phyloP scores from a whole-genome alignment of 495 filamentous ascomycete genomes.

The Lepidopterella palustris region DNA sequence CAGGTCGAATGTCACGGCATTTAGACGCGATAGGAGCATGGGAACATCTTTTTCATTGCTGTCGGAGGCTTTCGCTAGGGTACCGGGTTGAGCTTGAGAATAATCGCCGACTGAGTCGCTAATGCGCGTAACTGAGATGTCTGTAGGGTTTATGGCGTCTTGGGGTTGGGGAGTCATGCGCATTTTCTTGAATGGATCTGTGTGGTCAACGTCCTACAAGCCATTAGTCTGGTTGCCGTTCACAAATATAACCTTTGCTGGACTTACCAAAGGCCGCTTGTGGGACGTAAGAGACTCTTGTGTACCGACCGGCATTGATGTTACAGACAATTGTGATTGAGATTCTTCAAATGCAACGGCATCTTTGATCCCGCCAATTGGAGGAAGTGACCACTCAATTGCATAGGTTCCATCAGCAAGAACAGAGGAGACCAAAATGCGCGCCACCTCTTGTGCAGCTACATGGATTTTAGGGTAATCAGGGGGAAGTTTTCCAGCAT shows the following conservation, averaged over 20 bases:
- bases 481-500: conserved; percentile 4
- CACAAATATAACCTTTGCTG: too few species aligned
- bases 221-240: not conserved
- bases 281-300: not conserved
- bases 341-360: conserved; percentile 5
- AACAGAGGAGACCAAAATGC: conserved; percentile 1
- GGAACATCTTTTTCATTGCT: not conserved
- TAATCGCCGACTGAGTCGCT: conserved; percentile 22
- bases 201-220: conserved; percentile 5
- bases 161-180: conserved; percentile 18
- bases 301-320: not conserved
- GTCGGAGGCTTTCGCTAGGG: not conserved
- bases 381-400: conserved; percentile 15
- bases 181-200: conserved; percentile 16
- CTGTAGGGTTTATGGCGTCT: not conserved
- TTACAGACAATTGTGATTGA: not conserved
- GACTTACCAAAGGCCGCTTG: not conserved
- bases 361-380: conserved; percentile 22
- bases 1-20: not conserved
- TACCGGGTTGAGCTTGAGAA: not conserved
- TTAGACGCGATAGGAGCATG: not conserved
- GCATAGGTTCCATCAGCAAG: not conserved
- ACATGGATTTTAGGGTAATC: conserved; percentile 5
- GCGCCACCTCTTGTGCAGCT: conserved; percentile 11
- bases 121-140: conserved; percentile 10